Percentiles rank a stretch among this genome's conserved stretches.
These are phyloP conservation scores for Aureobasidium leucospermi DNA, from an alignment of 2,329 filamentous ascomycete species.

Conservation along the genomic window DNA sequence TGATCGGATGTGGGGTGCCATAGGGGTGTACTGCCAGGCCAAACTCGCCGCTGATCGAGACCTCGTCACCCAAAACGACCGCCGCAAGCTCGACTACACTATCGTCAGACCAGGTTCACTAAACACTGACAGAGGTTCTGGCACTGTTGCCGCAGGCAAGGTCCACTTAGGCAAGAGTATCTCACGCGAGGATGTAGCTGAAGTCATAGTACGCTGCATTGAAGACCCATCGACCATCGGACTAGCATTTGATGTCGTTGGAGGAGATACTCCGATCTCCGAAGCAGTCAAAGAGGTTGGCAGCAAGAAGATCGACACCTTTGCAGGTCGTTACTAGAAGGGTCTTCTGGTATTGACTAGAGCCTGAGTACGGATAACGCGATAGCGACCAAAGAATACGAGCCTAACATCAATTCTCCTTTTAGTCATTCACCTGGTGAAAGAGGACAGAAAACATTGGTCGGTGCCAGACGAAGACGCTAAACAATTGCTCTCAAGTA, in stretches of 20 bases:
- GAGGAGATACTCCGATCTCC: slow-evolving; percentile 32
- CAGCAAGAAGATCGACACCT: slow-evolving; percentile 29
- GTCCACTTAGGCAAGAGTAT: slow-evolving; percentile 33
- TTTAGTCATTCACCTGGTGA: too few species aligned
- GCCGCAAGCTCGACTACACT: slow-evolving; percentile 37
- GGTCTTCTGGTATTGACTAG: neutral
- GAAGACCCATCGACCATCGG: slow-evolving; percentile 39
- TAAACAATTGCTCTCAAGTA: too few species aligned
- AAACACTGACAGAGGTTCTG: slow-evolving; percentile 40
- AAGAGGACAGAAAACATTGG: too few species aligned
- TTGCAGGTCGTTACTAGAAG: slow-evolving; percentile 27
- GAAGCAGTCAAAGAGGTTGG: slow-evolving; percentile 35
- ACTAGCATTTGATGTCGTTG: slow-evolving; percentile 38
- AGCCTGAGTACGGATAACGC: too few species aligned
- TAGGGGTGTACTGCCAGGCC: slow-evolving; percentile 35
- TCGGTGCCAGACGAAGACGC: too few species aligned
- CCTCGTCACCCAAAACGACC: slow-evolving; percentile 32
- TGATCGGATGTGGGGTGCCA: slow-evolving; percentile 32
- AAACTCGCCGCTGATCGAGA: slow-evolving; percentile 38
- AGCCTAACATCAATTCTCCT: too few species aligned
- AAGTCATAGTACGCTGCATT: slow-evolving; percentile 49
- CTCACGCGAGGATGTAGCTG: slow-evolving; percentile 54
- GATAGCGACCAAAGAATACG: too few species aligned
- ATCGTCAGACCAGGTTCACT: slow-evolving; percentile 38
- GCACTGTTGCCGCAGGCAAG: slow-evolving; percentile 37